Evolutionary conservation across 192 early-diverging fungal species (phyloP).

Genomic region (Coemansia asiatica): DNA sequence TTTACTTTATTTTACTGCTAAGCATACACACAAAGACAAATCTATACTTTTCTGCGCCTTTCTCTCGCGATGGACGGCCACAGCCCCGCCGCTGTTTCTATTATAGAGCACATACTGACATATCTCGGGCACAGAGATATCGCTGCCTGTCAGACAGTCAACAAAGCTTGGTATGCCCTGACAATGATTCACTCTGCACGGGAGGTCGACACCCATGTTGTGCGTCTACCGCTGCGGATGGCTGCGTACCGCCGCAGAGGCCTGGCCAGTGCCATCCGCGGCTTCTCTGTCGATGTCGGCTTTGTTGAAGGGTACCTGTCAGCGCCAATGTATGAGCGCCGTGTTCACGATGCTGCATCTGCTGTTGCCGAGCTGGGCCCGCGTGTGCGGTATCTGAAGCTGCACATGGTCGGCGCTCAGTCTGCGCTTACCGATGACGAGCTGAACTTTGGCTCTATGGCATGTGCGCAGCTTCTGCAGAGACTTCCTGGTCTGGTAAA

Average conservation of each 20-base stretch:
- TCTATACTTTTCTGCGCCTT: neutral
- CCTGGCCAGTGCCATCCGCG: constrained; percentile 29
- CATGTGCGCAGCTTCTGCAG: constrained; percentile 24
- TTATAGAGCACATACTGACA: constrained; percentile 40
- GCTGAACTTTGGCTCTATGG: constrained; percentile 33
- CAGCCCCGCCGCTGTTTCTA: constrained; percentile 36
- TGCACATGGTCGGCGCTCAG: constrained; percentile 31
- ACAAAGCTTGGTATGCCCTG: constrained; percentile 42
- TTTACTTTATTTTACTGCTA: neutral
- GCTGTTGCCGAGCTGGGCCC: constrained; percentile 12
- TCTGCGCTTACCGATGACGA: constrained; percentile 39
- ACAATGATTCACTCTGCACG: constrained; percentile 36
- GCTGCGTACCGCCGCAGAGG: constrained; percentile 38
- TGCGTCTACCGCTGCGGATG: constrained; percentile 42
- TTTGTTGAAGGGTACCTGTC: constrained; percentile 49
- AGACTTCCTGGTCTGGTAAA: constrained; percentile 25
- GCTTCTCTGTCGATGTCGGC: constrained; percentile 44
- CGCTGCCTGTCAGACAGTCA: constrained; percentile 32
- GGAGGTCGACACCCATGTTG: constrained; percentile 41
- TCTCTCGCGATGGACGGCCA: constrained; percentile 45
- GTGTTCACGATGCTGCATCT: constrained; percentile 26
- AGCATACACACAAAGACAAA: no score
- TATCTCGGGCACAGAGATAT: constrained; percentile 36
- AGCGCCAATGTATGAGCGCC: constrained; percentile 39
- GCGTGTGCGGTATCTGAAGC: constrained; percentile 27